A percentile compares a stretch with the other conserved stretches of the same genome.
Conservation (phyloP, 2,329 filamentous ascomycete species). For the Cyphellophora europaea region DNA sequence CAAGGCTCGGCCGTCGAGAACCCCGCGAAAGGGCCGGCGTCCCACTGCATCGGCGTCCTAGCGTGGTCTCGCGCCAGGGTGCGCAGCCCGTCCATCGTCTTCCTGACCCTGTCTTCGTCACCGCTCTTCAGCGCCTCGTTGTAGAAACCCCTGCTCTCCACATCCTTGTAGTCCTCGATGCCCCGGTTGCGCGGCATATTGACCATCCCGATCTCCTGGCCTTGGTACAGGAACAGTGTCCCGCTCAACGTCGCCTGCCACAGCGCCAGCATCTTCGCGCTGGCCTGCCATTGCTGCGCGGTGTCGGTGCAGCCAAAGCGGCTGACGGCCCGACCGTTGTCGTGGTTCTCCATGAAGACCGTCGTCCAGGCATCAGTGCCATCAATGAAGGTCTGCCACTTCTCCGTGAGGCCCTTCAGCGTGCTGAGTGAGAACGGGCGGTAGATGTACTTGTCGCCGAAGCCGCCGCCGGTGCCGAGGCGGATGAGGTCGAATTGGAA, state of each 20-base stretch:
- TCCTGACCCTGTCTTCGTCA: too few relatives aligned
- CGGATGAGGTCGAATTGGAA: conserved; percentile 60
- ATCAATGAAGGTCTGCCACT: conserved; percentile 42
- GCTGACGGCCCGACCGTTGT: conserved; percentile 47
- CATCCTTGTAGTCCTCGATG: conserved; percentile 31
- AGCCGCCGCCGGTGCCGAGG: conserved; percentile 40
- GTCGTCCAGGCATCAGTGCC: conserved; percentile 47
- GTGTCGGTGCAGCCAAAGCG: conserved; percentile 41
- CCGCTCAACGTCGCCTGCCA: conserved; percentile 40
- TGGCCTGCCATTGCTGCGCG: conserved; percentile 31
- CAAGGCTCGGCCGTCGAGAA: conserved; percentile 49
- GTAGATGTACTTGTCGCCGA: conserved; percentile 42
- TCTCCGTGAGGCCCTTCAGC: conserved; percentile 39
- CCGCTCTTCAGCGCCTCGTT: conserved; percentile 24
- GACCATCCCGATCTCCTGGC: conserved; percentile 52
- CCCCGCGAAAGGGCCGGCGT: conserved; percentile 45
- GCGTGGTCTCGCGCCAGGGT: conserved; percentile 45
- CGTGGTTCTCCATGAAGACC: conserved; percentile 56
- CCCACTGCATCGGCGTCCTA: conserved; percentile 60
- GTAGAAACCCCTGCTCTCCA: conserved; percentile 42
- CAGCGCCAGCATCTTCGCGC: conserved; percentile 46
- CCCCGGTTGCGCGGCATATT: conserved; percentile 43
- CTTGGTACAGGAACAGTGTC: conserved; percentile 50
- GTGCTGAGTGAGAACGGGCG: conserved; percentile 38
- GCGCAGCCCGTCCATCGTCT: conserved; percentile 7